Evolutionary conservation across 169 alveolate genomes (phyloP), one percentile per base, ranked within the genome.

Genomic region (Amoebophrya sp.): DNA sequence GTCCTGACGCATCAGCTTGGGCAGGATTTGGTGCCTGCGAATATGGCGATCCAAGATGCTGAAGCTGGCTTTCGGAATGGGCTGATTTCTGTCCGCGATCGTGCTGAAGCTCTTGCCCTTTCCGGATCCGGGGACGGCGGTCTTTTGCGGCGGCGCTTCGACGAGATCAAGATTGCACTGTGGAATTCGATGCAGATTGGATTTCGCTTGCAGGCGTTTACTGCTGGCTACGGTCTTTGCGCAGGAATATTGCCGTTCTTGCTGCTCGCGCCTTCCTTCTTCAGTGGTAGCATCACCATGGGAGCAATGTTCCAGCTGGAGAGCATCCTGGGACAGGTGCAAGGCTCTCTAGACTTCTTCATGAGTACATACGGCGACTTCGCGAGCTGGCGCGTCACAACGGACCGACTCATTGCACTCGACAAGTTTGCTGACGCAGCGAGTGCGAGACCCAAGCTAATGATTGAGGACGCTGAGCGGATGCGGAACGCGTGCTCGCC

Each of bases 321-420:
- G 83, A 18, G 33, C 33, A 65, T 65, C 83, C 18, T 65, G 3
- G 83, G 83, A 36, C 83, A 65, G 83, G 83, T 65, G 83, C 83
- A 65, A 26, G 83, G 83, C 38, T 65, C 83, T 29, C 83, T 65
- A 36, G 83, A 65, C 33, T 65, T 65, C 33, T 65, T 65, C 83
- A 65, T 65, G 83, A 26, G 39, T 10, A 65, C 83, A 29, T 65
- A 65, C 83, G 83, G 39, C 38, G 83, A 65, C n/a, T 65, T 65
- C 83, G 83, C 83, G 83, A 65, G 83, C 26, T 65, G 83, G 83
- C 83, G 83, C 33, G 83, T 65, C 38, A 65, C 83, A 36, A 65
- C 83, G 33, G 83, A 65, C 83, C 83, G 83, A 0, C n/a, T 65
- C 38, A 1, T 65, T 6, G 83, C 83, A 26, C 2, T 65, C 38